Percentiles rank a stretch among this genome's conserved stretches.
phyloP scores from a whole-genome alignment of 108 stramenopile genomes.

The Aurantiochytrium sp. region DNA sequence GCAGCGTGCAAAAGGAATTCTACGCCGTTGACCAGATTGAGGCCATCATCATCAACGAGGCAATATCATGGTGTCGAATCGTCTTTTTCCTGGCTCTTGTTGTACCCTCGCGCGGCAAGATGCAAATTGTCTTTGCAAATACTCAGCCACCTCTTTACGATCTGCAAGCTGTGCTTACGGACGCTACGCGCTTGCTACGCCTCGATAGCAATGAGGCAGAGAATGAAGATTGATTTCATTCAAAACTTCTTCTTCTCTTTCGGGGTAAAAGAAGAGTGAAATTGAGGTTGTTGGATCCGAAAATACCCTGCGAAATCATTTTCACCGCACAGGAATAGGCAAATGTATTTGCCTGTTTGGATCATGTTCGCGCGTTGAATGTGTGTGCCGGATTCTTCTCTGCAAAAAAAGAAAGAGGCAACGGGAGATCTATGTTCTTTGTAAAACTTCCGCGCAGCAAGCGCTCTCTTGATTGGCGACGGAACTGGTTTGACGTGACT shows the following conservation, averaged over 20 bases:
- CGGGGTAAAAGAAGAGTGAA: not conserved
- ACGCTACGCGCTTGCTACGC: not conserved
- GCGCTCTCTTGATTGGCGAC: too few relatives aligned
- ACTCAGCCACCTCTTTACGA: not conserved
- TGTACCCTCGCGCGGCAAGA: not conserved
- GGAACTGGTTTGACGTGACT: too few relatives aligned
- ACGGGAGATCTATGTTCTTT: too few relatives aligned
- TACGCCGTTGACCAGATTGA: not conserved
- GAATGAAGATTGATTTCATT: not conserved
- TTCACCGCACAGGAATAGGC: not conserved
- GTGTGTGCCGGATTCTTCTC: not conserved
- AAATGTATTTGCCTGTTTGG: not conserved
- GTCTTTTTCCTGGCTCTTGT: not conserved
- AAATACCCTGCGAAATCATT: not conserved
- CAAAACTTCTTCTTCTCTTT: not conserved
- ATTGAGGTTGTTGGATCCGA: not conserved
- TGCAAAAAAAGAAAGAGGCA: too few relatives aligned
- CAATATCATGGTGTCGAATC: not conserved
- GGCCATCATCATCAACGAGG: not conserved
- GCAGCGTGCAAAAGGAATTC: not conserved
- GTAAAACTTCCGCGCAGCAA: too few relatives aligned
- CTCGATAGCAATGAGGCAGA: not conserved
- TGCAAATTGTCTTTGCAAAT: not conserved
- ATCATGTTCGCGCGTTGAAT: not conserved
- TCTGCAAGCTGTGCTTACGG: not conserved